phyloP scores from a whole-genome alignment of 768 basidiomycete species.

The Amanita rimosa region DNA sequence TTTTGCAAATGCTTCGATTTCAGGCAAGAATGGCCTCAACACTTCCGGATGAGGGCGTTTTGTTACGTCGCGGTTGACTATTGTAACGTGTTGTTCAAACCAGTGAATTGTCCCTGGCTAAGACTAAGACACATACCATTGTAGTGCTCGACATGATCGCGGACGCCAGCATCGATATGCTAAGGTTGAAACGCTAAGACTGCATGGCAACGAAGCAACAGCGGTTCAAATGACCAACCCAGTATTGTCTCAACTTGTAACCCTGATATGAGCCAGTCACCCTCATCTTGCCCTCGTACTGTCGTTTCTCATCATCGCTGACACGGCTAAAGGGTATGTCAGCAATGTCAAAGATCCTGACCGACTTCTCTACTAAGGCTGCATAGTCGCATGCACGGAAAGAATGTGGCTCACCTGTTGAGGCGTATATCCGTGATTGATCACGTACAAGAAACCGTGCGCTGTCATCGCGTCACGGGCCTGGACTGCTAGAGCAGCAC shows the following conservation, averaged over 20 bases:
- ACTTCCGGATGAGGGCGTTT: conserved; percentile 37
- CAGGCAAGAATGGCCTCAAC: conserved; percentile 38
- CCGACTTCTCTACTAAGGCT: conserved; percentile 23
- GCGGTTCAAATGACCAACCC: conserved; percentile 28
- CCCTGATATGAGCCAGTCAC: conserved; percentile 40
- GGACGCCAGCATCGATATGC: conserved; percentile 53
- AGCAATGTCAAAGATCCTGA: conserved; percentile 37
- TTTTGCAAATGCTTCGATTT: conserved; percentile 36
- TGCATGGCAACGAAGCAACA: background rate
- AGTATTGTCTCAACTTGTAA: conserved; percentile 42
- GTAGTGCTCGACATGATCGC: conserved; percentile 54
- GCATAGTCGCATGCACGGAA: background rate
- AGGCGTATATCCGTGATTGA: conserved; percentile 33
- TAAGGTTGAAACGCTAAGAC: conserved; percentile 12
- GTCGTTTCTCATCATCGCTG: conserved; percentile 28
- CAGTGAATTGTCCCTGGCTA: too few relatives aligned
- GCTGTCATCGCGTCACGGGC: conserved; percentile 33
- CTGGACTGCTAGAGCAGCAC: conserved; percentile 24
- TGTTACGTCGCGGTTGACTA: conserved; percentile 40
- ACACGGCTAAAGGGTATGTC: conserved; percentile 32
- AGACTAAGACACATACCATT: conserved; percentile 37
- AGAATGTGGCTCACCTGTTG: conserved; percentile 19
- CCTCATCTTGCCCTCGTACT: conserved; percentile 26
- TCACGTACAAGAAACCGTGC: conserved; percentile 36
- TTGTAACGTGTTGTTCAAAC: background rate